phyloP scores from a whole-genome alignment of 352 stramenopile genomes.

The Pythium phragmiticola region DNA sequence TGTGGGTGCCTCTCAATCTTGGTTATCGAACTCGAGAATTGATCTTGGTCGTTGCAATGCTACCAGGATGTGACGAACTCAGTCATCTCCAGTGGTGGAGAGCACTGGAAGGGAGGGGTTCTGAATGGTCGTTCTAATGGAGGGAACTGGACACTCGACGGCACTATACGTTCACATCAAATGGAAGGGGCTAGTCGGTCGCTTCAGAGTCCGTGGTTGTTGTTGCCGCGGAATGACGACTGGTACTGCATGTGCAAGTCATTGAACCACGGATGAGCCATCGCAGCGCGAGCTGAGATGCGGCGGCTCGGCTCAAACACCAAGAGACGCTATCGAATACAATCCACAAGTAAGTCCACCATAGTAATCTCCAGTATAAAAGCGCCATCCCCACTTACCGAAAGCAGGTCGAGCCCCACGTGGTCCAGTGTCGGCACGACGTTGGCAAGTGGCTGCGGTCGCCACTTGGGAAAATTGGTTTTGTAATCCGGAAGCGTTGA shows the following conservation, averaged over 20 bases:
- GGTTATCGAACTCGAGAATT: neutral
- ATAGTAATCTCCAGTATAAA: neutral
- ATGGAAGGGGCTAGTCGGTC: neutral
- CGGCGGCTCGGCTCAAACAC: slow-evolving; percentile 77
- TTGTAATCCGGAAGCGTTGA: slow-evolving; percentile 98
- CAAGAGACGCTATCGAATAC: slow-evolving; percentile 55
- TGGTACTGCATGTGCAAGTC: slow-evolving; percentile 73
- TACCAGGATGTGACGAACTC: too few relatives aligned
- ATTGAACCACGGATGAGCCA: slow-evolving; percentile 85
- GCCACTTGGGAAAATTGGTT: slow-evolving; percentile 97
- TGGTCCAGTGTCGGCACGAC: slow-evolving; percentile 85
- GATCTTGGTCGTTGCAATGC: too few relatives aligned
- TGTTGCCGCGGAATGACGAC: slow-evolving; percentile 63
- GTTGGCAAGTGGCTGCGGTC: slow-evolving; percentile 84
- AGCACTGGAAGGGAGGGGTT: too few relatives aligned
- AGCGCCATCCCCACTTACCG: slow-evolving; percentile 37
- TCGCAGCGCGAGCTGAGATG: slow-evolving; percentile 78
- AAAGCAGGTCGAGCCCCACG: slow-evolving; percentile 76
- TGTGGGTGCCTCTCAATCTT: neutral
- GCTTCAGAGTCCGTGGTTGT: slow-evolving; percentile 29
- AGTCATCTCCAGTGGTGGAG: too few relatives aligned
- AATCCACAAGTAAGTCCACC: slow-evolving; percentile 15
- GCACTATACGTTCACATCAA: slow-evolving; percentile 1
- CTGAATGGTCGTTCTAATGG: neutral
- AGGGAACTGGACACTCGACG: neutral